Conservation (phyloP, 1,284 basidiomycete species). For the Erythrobasidium hasegawianum region DNA sequence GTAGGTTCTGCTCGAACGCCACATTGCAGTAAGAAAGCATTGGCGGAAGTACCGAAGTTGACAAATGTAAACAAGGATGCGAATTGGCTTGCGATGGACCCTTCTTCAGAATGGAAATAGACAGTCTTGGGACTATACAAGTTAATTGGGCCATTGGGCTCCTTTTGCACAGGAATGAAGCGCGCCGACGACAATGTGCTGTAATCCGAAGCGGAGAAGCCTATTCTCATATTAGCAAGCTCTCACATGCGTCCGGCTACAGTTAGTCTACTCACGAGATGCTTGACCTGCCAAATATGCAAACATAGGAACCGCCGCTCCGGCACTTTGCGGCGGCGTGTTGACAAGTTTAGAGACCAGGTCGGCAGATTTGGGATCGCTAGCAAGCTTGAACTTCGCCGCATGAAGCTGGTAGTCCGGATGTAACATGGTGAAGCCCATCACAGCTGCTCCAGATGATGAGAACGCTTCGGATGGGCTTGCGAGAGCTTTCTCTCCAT, state of each 20-base stretch:
- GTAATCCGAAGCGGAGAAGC: constrained; percentile 48
- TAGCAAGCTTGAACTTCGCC: constrained; percentile 69
- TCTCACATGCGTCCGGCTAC: too few relatives aligned
- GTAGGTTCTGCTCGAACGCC: constrained; percentile 87
- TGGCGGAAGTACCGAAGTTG: constrained; percentile 79
- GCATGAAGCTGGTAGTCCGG: constrained; percentile 58
- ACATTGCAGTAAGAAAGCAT: constrained; percentile 77
- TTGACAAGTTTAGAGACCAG: constrained; percentile 64
- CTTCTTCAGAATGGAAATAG: constrained; percentile 41
- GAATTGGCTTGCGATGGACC: constrained; percentile 40
- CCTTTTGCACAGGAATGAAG: constrained; percentile 51
- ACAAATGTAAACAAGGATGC: constrained; percentile 68
- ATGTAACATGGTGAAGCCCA: constrained; percentile 71
- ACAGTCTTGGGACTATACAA: constrained; percentile 53
- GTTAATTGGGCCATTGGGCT: constrained; percentile 52
- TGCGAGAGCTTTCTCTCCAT: constrained; percentile 57
- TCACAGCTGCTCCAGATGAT: constrained; percentile 62
- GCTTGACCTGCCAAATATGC: constrained; percentile 62
- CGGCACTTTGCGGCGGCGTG: constrained; percentile 60
- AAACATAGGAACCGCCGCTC: constrained; percentile 67
- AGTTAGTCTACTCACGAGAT: too few relatives aligned
- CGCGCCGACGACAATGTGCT: constrained; percentile 45
- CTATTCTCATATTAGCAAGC: constrained; percentile 6
- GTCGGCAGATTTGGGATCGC: constrained; percentile 66
- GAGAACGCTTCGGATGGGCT: constrained; percentile 75